A percentile compares a stretch with the other conserved stretches of the same genome.
These are phyloP conservation scores for Friedmanniomyces simplex DNA, from an alignment of 495 filamentous ascomycete genomes.

Conservation along the genomic window DNA sequence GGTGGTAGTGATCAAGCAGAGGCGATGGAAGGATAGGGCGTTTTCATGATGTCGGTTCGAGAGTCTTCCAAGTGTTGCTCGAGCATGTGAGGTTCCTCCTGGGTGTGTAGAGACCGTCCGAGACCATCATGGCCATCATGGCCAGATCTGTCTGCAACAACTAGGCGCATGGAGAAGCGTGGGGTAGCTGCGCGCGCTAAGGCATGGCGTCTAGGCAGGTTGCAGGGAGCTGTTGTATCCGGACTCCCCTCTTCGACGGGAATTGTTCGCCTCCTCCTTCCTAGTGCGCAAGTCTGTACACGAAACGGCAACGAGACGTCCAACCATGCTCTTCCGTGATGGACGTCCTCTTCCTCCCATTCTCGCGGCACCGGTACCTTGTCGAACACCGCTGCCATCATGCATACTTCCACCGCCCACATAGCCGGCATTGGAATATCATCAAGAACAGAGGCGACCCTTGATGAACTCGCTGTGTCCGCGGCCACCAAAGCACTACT, in stretches of 20 bases:
- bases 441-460: neutral
- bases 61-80: too few species aligned
- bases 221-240: neutral
- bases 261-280: neutral
- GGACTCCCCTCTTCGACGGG: neutral
- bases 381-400: neutral
- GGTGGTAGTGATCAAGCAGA: too few species aligned
- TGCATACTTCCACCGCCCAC: neutral
- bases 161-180: neutral
- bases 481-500: slow-evolving; percentile 13
- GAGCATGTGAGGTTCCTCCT: too few species aligned
- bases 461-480: slow-evolving; percentile 3
- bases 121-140: too few species aligned
- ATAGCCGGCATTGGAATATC: slow-evolving; percentile 14
- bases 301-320: neutral
- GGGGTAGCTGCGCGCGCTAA: neutral
- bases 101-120: too few species aligned
- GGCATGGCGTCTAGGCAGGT: neutral
- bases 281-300: neutral
- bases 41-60: too few species aligned
- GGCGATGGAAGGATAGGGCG: too few species aligned
- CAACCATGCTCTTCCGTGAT: neutral
- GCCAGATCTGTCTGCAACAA: too few species aligned
- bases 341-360: too few species aligned
- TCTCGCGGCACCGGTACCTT: too few species aligned